Evolutionary conservation across 2,329 filamentous ascomycete species (phyloP).

Genomic region (Fusarium pseudocircinatum): DNA sequence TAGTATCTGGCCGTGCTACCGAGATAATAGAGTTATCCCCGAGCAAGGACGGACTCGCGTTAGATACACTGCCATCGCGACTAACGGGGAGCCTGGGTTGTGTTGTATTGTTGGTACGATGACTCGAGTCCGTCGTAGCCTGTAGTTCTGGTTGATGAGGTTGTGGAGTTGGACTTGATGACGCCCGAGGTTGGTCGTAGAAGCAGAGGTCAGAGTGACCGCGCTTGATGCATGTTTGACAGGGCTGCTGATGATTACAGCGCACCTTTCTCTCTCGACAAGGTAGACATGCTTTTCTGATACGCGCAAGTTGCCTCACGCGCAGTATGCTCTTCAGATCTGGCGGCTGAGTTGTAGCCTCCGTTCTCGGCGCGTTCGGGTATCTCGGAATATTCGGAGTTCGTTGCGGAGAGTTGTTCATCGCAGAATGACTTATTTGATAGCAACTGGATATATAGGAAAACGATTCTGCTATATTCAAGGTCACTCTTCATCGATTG

Average conservation of each 20-base stretch:
- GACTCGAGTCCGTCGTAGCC: accelerated
- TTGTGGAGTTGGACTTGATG: neutral
- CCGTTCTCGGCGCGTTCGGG: neutral
- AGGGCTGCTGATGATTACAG: slow-evolving; percentile 21
- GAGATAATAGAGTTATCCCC: slow-evolving; percentile 29
- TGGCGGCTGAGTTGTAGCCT: neutral
- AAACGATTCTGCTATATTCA: neutral
- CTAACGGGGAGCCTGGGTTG: accelerated
- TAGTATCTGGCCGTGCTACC: slow-evolving; percentile 1
- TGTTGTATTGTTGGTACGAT: accelerated
- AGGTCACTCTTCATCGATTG: accelerated
- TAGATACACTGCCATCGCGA: neutral
- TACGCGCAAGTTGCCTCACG: slow-evolving; percentile 22
- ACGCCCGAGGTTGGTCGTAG: neutral
- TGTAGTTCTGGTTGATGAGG: neutral
- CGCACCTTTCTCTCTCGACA: slow-evolving; percentile 27
- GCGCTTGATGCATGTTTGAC: slow-evolving; percentile 22
- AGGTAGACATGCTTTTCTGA: slow-evolving; percentile 54
- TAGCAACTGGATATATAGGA: accelerated
- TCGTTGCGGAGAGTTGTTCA: neutral
- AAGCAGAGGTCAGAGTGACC: slow-evolving; percentile 18
- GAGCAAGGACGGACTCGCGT: slow-evolving; percentile 2
- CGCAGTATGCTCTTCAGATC: slow-evolving; percentile 6
- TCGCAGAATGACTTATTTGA: neutral
- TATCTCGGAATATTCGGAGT: neutral